Conservation (phyloP, 140 eudicot genomes). For the Erigeron philadelphicus region DNA sequence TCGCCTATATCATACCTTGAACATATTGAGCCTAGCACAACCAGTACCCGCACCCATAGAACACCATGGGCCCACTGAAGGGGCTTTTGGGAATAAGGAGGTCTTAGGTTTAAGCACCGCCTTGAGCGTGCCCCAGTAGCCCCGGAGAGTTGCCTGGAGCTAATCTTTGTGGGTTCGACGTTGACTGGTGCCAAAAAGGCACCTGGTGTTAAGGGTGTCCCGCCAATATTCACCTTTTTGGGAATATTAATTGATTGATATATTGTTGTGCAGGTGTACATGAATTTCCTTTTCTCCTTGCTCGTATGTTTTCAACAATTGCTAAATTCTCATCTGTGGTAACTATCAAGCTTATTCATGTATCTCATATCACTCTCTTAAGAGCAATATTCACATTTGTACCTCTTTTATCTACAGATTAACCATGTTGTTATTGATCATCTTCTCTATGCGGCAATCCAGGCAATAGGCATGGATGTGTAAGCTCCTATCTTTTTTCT, state of each 20-base stretch:
- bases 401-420: slow-evolving; percentile 45
- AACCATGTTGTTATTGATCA: slow-evolving; percentile 56
- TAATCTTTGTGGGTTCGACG: too few species aligned
- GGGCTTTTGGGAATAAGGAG: too few species aligned
- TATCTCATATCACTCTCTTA: slow-evolving; percentile 1
- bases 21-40: neutral
- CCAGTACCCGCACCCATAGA: too few species aligned
- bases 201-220: too few species aligned
- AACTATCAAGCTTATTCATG: slow-evolving; percentile 23
- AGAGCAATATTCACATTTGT: slow-evolving; percentile 9
- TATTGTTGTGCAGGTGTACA: slow-evolving; percentile 55
- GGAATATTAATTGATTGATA: slow-evolving; percentile 11
- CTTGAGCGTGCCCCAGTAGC: too few species aligned
- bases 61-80: too few species aligned
- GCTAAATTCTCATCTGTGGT: slow-evolving; percentile 86
- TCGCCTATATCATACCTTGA: neutral
- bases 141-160: too few species aligned
- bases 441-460: slow-evolving; percentile 69
- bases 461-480: slow-evolving; percentile 92
- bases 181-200: too few species aligned
- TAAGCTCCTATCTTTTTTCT: slow-evolving; percentile 29
- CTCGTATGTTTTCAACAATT: slow-evolving; percentile 81
- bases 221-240: too few species aligned
- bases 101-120: too few species aligned
- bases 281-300: slow-evolving; percentile 84